These are phyloP conservation scores for Tarenaya hassleriana DNA, from an alignment of 345 rosid species.

Conservation along the genomic window DNA sequence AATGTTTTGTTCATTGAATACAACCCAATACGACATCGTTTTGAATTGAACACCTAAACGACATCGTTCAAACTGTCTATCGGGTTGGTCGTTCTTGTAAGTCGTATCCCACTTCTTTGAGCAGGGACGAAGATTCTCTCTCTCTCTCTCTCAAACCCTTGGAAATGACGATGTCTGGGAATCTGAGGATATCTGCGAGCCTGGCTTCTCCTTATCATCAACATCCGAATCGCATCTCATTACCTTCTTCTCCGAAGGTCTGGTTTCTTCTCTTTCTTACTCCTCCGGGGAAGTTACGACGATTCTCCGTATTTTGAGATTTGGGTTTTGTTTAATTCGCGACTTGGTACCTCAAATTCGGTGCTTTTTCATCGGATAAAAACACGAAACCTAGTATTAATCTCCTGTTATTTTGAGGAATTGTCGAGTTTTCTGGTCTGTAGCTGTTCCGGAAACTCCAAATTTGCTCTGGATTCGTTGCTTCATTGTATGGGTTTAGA, in stretches of 20 bases:
- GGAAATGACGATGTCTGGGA: slow-evolving; percentile 56
- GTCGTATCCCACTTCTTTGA: slow-evolving; percentile 10
- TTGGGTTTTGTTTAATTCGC: slow-evolving; percentile 11
- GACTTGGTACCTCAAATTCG: neutral
- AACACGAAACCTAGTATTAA: no score
- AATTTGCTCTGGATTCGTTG: slow-evolving; percentile 3
- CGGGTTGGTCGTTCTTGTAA: slow-evolving; percentile 1
- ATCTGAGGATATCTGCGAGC: slow-evolving; percentile 61
- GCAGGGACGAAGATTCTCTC: slow-evolving; percentile 17
- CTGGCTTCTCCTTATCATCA: slow-evolving; percentile 43
- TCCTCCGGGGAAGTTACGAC: neutral
- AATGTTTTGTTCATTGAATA: neutral
- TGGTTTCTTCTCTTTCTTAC: neutral
- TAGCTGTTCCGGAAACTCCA: no score
- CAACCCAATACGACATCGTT: slow-evolving; percentile 2
- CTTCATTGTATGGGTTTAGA: neutral
- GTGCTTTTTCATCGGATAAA: no score
- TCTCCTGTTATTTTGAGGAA: no score
- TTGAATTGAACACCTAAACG: neutral
- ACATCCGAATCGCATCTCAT: slow-evolving; percentile 37
- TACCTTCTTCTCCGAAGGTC: slow-evolving; percentile 56
- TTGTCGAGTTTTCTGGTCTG: no score
- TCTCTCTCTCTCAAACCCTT: slow-evolving; percentile 20
- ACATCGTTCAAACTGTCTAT: neutral
- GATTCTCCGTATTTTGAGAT: slow-evolving; percentile 9